Evolutionary conservation across 2,329 filamentous ascomycete genomes (phyloP).

Genomic region (Polychaeton citri): DNA sequence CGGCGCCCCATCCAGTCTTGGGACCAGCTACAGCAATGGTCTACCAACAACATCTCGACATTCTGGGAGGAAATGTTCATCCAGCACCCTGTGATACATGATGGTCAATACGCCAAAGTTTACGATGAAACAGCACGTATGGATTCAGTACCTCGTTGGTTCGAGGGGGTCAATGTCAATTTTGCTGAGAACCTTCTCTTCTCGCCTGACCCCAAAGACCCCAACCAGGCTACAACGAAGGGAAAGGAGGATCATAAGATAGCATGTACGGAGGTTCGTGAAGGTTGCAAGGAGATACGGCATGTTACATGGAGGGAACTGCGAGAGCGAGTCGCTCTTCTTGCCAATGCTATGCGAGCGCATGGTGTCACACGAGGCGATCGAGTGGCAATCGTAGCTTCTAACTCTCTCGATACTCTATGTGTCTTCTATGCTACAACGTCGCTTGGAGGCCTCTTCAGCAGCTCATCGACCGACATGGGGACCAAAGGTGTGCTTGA

Average conservation of each 20-base stretch:
- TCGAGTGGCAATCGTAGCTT: constrained; percentile 60
- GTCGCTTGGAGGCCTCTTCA: constrained; percentile 84
- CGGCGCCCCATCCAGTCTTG: constrained; percentile 53
- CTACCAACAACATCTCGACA: constrained; percentile 55
- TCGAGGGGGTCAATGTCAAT: constrained; percentile 65
- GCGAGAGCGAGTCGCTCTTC: constrained; percentile 61
- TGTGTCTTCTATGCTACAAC: constrained; percentile 78
- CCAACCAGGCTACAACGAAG: constrained; percentile 53
- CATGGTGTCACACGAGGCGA: constrained; percentile 50
- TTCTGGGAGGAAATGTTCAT: constrained; percentile 87
- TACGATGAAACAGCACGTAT: constrained; percentile 54
- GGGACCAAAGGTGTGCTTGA: constrained; percentile 86
- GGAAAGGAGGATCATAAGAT: constrained; percentile 60
- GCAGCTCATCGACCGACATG: constrained; percentile 81
- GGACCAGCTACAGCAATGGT: constrained; percentile 72
- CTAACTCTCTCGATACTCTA: constrained; percentile 77
- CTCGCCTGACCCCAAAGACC: constrained; percentile 67
- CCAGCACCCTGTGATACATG: constrained; percentile 65
- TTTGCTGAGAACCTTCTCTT: constrained; percentile 93
- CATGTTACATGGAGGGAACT: constrained; percentile 67
- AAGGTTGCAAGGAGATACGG: constrained; percentile 42
- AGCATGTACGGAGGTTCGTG: constrained; percentile 59
- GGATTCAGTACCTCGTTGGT: constrained; percentile 82
- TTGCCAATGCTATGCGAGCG: constrained; percentile 55
- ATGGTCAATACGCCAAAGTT: constrained; percentile 54